These are phyloP conservation scores for Carpinus fangiana DNA, from an alignment of 306 rosid genomes.

Conservation along the genomic window DNA sequence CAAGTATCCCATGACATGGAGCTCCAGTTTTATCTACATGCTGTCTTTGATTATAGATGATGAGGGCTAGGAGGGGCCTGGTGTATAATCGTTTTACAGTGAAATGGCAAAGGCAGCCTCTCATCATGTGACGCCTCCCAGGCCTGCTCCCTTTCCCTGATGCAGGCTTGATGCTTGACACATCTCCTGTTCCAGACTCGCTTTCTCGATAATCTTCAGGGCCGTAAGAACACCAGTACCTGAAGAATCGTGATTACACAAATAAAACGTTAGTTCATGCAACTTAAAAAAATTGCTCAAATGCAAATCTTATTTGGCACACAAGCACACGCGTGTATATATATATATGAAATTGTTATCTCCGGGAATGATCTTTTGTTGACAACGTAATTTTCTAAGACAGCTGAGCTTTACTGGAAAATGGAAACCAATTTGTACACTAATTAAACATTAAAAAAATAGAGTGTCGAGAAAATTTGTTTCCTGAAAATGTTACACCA, in stretches of 20 bases:
- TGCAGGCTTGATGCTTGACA: slow-evolving; percentile 53
- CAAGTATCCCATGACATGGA: slow-evolving; percentile 81
- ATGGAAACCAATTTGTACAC: neutral
- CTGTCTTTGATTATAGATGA: slow-evolving; percentile 69
- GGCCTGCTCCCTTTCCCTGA: slow-evolving; percentile 88
- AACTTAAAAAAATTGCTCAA: slow-evolving; percentile 1
- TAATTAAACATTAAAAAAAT: neutral
- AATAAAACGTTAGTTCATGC: neutral
- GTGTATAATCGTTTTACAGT: slow-evolving; percentile 72
- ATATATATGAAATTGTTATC: neutral
- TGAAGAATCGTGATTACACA: slow-evolving; percentile 32
- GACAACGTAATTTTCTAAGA: neutral
- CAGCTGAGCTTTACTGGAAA: neutral
- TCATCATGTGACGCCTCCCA: slow-evolving; percentile 87
- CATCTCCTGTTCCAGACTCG: slow-evolving; percentile 41
- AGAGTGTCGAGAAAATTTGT: neutral
- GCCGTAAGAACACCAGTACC: slow-evolving; percentile 91
- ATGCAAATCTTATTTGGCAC: neutral
- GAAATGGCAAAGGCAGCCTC: slow-evolving; percentile 85
- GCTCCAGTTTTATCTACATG: slow-evolving; percentile 72
- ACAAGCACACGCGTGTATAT: neutral
- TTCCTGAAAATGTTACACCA: neutral
- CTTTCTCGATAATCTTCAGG: slow-evolving; percentile 77
- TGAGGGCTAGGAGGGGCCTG: slow-evolving; percentile 61
- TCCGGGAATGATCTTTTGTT: neutral